These are phyloP conservation scores for Galeopsis tetrahit DNA, from an alignment of 257 asterid species.

Conservation along the genomic window DNA sequence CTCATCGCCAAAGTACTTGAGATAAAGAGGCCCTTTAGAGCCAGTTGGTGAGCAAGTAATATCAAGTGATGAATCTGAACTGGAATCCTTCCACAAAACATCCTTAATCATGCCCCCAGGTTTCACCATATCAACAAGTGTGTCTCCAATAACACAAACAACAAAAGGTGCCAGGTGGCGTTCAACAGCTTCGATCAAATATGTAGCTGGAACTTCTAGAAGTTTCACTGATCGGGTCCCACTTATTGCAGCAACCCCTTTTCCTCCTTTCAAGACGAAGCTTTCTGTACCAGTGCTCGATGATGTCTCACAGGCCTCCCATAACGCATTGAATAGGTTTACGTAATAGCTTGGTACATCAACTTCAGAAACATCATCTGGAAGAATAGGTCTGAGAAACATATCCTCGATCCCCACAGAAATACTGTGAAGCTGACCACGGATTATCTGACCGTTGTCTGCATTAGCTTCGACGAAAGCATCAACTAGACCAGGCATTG, in stretches of 20 bases:
- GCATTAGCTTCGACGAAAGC: slow-evolving; percentile 77
- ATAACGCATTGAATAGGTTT: slow-evolving; percentile 76
- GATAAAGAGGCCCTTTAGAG: slow-evolving; percentile 71
- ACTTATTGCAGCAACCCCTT: slow-evolving; percentile 76
- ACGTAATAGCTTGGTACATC: slow-evolving; percentile 50
- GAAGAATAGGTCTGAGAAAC: slow-evolving; percentile 79
- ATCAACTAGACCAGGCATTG: slow-evolving; percentile 85
- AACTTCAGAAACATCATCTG: slow-evolving; percentile 63
- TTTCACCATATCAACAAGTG: slow-evolving; percentile 65
- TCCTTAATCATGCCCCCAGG: slow-evolving; percentile 65
- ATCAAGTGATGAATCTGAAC: slow-evolving; percentile 47
- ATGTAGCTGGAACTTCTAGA: slow-evolving; percentile 64
- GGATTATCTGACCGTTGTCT: slow-evolving; percentile 71
- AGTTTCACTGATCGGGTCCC: slow-evolving; percentile 92
- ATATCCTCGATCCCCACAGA: slow-evolving; percentile 94
- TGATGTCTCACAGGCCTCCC: slow-evolving; percentile 94
- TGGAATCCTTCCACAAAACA: slow-evolving; percentile 59
- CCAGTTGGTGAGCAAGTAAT: slow-evolving; percentile 47
- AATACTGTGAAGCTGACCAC: slow-evolving; percentile 76
- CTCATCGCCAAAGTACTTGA: slow-evolving; percentile 69
- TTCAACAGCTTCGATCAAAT: slow-evolving; percentile 67
- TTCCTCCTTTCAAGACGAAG: slow-evolving; percentile 84
- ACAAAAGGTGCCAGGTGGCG: slow-evolving; percentile 78
- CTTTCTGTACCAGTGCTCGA: slow-evolving; percentile 83
- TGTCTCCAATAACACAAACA: slow-evolving; percentile 79